Conservation (phyloP, 805 yeast species). For the Zygosaccharomyces gambellarensis region DNA sequence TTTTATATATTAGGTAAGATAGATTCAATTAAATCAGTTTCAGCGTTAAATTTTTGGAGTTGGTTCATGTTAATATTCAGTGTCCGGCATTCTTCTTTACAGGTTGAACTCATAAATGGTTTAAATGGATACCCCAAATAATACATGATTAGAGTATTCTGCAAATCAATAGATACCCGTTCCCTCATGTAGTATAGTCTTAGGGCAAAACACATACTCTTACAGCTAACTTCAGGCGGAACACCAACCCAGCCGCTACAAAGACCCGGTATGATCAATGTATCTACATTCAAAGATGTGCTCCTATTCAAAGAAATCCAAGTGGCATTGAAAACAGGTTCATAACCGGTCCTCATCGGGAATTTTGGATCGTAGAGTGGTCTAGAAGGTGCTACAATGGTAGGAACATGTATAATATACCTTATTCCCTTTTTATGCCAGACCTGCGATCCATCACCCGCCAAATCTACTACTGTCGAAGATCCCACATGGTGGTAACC, state of each 20-base stretch:
- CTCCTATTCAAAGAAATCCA: slow-evolving; percentile 24
- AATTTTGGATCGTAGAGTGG: slow-evolving; percentile 14
- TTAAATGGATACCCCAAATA: slow-evolving; percentile 23
- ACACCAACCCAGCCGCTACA: slow-evolving; percentile 34
- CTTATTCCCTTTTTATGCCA: slow-evolving; percentile 12
- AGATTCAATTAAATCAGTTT: slow-evolving; percentile 16
- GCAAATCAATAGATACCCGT: slow-evolving; percentile 19
- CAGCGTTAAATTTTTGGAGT: slow-evolving; percentile 18
- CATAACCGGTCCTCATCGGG: slow-evolving; percentile 23
- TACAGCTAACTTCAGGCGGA: slow-evolving; percentile 25
- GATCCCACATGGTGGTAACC: slow-evolving; percentile 28
- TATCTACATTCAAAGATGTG: slow-evolving; percentile 21
- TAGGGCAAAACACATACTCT: slow-evolving; percentile 31
- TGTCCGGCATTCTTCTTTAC: slow-evolving; percentile 20
- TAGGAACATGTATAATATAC: slow-evolving; percentile 32
- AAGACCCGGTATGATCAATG: slow-evolving; percentile 30
- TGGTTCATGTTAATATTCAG: slow-evolving; percentile 17
- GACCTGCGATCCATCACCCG: not conserved
- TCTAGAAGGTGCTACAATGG: slow-evolving; percentile 28
- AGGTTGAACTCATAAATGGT: slow-evolving; percentile 19
- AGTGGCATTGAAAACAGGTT: slow-evolving; percentile 29
- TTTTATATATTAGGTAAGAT: slow-evolving; percentile 17
- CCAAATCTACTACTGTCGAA: slow-evolving; percentile 22
- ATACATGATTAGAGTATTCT: slow-evolving; percentile 27
- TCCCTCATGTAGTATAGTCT: slow-evolving; percentile 19